phyloP scores from a whole-genome alignment of 805 yeast species.

The Tetrapisispora nanseiensis region DNA sequence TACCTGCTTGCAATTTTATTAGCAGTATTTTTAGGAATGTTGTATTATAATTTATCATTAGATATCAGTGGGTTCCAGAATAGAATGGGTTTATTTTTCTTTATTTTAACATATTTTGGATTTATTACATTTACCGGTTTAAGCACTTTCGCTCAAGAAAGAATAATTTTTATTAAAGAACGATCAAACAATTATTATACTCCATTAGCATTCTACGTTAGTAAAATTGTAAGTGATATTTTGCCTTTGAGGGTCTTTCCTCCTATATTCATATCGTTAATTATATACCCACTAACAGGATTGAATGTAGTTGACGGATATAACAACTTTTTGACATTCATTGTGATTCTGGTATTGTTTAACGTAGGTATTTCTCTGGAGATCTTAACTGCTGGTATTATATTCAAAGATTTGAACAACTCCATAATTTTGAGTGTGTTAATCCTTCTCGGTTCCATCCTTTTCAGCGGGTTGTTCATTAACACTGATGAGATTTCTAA shows the following conservation, averaged over 20 bases:
- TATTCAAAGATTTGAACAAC: constrained; percentile 82
- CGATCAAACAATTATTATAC: constrained; percentile 90
- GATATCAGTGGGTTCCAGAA: constrained; percentile 97
- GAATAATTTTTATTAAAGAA: constrained; percentile 84
- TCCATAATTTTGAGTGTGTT: constrained; percentile 85
- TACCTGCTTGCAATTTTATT: constrained; percentile 66
- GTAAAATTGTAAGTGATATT: constrained; percentile 84
- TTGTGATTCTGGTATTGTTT: constrained; percentile 65
- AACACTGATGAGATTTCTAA: constrained; percentile 60
- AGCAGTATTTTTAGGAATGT: constrained; percentile 75
- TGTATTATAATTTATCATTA: constrained; percentile 73
- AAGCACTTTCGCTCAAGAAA: constrained; percentile 78
- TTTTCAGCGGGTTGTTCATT: constrained; percentile 90
- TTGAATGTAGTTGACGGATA: constrained; percentile 58
- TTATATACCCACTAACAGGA: constrained; percentile 86
- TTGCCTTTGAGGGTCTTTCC: constrained; percentile 91
- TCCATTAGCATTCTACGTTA: constrained; percentile 73
- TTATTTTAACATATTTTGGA: constrained; percentile 83
- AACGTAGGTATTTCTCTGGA: constrained; percentile 81
- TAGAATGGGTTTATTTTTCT: constrained; percentile 86
- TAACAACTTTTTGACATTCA: constrained; percentile 55
- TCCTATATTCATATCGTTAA: constrained; percentile 68
- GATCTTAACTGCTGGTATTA: constrained; percentile 77
- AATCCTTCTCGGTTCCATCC: constrained; percentile 68
- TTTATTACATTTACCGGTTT: constrained; percentile 88